phyloP scores from a whole-genome alignment of 2,329 filamentous ascomycete genomes.

The Zopfia rhizophila region DNA sequence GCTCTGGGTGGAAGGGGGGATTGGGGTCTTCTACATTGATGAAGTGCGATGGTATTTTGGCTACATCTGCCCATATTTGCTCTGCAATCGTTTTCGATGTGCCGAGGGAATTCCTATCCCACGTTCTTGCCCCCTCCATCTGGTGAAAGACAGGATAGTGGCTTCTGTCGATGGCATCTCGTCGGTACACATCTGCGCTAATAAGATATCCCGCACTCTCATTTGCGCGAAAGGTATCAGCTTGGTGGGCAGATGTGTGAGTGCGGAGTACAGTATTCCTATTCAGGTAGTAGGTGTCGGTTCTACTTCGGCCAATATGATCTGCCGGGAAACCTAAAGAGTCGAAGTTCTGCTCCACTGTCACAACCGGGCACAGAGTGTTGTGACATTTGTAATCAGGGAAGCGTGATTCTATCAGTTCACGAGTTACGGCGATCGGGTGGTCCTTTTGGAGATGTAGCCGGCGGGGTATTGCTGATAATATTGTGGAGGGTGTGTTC shows the following conservation, averaged over 20 bases:
- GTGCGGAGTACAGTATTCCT: slow-evolving; percentile 84
- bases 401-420: slow-evolving; percentile 92
- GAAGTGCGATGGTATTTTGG: slow-evolving; percentile 77
- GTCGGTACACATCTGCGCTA: slow-evolving; percentile 91
- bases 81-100: slow-evolving; percentile 62
- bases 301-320: slow-evolving; percentile 86
- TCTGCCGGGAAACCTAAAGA: slow-evolving; percentile 90
- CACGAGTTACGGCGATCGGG: slow-evolving; percentile 87
- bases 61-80: slow-evolving; percentile 76
- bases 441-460: slow-evolving; percentile 94
- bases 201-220: slow-evolving; percentile 85
- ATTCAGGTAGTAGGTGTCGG: slow-evolving; percentile 97
- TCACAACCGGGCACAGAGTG: slow-evolving; percentile 82
- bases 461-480: slow-evolving; percentile 76
- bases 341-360: slow-evolving; percentile 90
- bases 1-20: slow-evolving; percentile 77
- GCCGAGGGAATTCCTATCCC: slow-evolving; percentile 75
- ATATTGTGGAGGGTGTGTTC: slow-evolving; percentile 81
- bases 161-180: slow-evolving; percentile 92
- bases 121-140: slow-evolving; percentile 94
- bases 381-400: slow-evolving; percentile 81
- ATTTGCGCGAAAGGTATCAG: slow-evolving; percentile 79
- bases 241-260: slow-evolving; percentile 94
- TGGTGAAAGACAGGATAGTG: slow-evolving; percentile 99
- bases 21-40: slow-evolving; percentile 86